phyloP scores from a whole-genome alignment of 192 early-diverging fungal genomes.

The Neocallimastix lanati region DNA sequence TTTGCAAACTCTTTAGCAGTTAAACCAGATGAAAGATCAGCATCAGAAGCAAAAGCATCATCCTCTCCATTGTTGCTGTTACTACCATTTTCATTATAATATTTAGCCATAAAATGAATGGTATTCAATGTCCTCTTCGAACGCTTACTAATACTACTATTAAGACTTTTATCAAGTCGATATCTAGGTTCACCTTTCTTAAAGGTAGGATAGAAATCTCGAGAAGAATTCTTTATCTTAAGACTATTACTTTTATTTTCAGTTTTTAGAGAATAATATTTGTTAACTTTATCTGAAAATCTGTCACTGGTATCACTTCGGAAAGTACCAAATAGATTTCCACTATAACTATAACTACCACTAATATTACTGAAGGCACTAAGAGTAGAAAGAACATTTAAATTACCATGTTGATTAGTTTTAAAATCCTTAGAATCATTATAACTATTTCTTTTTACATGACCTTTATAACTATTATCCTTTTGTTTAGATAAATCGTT shows the following conservation, averaged over 20 bases:
- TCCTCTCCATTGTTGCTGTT: background rate
- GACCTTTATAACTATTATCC: background rate
- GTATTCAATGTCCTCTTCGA: background rate
- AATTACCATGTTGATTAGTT: background rate
- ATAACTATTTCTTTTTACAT: background rate
- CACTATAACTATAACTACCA: background rate
- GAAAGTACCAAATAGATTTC: background rate
- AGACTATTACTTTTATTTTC: background rate
- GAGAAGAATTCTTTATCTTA: background rate
- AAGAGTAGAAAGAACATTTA: background rate
- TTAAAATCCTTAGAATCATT: background rate
- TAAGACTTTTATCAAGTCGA: background rate
- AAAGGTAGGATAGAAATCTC: background rate
- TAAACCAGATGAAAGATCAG: background rate
- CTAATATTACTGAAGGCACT: background rate
- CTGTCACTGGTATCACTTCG: background rate
- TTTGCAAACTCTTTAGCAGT: background rate
- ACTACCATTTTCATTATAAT: background rate
- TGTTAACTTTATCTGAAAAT: background rate
- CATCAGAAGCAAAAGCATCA: background rate
- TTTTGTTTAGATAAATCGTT: background rate
- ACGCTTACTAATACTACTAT: background rate
- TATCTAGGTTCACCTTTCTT: background rate
- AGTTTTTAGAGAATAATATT: background rate
- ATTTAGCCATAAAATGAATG: background rate